These are phyloP conservation scores for Phoma sp. DNA, from an alignment of 2,329 filamentous ascomycete genomes.

Conservation along the genomic window DNA sequence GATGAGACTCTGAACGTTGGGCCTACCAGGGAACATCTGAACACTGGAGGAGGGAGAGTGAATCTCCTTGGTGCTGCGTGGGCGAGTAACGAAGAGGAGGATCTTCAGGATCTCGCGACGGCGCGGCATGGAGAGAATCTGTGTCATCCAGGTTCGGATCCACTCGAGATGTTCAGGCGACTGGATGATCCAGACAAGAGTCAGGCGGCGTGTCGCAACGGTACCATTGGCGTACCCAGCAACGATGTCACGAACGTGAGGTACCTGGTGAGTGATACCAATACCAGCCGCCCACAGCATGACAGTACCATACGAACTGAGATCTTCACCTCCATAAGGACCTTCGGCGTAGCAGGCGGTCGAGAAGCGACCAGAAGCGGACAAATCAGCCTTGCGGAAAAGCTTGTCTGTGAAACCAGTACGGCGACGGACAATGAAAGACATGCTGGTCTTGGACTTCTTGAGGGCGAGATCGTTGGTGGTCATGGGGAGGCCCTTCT, in stretches of 20 bases:
- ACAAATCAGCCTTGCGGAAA: conserved; percentile 68
- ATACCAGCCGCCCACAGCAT: conserved; percentile 91
- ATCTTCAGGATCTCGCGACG: conserved; percentile 84
- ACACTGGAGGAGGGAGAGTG: conserved; percentile 78
- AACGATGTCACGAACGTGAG: conserved; percentile 75
- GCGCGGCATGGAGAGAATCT: conserved; percentile 79
- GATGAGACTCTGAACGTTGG: conserved; percentile 80
- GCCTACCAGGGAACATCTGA: conserved; percentile 89
- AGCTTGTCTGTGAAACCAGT: conserved; percentile 87
- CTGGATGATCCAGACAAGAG: conserved; percentile 91
- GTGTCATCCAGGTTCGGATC: conserved; percentile 90
- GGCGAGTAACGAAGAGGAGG: conserved; percentile 87
- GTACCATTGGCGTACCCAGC: conserved; percentile 67
- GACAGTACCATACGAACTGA: conserved; percentile 90
- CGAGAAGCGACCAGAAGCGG: conserved; percentile 61
- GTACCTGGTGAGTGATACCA: conserved; percentile 93
- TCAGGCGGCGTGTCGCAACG: conserved; percentile 79
- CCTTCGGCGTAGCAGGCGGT: conserved; percentile 83
- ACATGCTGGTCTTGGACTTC: conserved; percentile 65
- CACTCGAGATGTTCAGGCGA: conserved; percentile 89
- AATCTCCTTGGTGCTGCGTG: conserved; percentile 82
- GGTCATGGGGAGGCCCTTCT: conserved; percentile 56
- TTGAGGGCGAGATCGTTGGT: conserved; percentile 58
- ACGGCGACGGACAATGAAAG: conserved; percentile 84
- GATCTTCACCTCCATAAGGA: conserved; percentile 81